A percentile compares a stretch with the other conserved stretches of the same genome.
phyloP scores from a whole-genome alignment of 2,329 filamentous ascomycete genomes.

The Diaporthe citriasiana region DNA sequence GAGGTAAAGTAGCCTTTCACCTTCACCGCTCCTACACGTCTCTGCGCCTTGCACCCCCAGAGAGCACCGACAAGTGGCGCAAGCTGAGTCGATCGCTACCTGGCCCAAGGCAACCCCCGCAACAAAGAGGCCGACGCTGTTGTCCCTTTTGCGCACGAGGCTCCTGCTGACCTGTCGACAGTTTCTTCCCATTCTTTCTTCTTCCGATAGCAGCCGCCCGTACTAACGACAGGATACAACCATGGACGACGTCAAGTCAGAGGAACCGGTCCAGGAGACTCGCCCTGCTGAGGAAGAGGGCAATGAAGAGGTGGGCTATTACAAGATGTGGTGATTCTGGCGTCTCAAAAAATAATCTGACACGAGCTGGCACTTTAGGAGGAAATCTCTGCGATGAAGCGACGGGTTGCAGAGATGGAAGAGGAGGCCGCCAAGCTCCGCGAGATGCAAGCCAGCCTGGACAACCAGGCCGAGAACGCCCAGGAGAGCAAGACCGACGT shows the following conservation, averaged over 20 bases:
- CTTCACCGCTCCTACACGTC: neutral
- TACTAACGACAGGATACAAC: slow-evolving; percentile 38
- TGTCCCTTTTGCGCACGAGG: neutral
- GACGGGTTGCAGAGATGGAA: slow-evolving; percentile 89
- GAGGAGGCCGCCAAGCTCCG: slow-evolving; percentile 88
- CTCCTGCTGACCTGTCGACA: slow-evolving; percentile 24
- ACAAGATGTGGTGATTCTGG: slow-evolving; percentile 44
- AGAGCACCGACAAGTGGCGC: slow-evolving; percentile 14
- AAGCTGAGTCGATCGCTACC: slow-evolving; percentile 23
- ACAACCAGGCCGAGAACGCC: slow-evolving; percentile 86
- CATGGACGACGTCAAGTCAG: slow-evolving; percentile 50
- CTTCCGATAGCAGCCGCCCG: neutral
- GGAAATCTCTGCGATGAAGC: slow-evolving; percentile 91
- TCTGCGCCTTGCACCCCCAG: neutral
- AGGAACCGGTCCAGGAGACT: slow-evolving; percentile 52
- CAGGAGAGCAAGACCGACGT: slow-evolving; percentile 96
- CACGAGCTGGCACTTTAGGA: slow-evolving; percentile 60
- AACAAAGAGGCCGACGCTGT: slow-evolving; percentile 4
- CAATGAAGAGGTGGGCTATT: slow-evolving; percentile 62
- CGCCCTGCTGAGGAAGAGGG: slow-evolving; percentile 54
- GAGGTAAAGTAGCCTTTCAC: slow-evolving; percentile 19
- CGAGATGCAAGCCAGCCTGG: slow-evolving; percentile 88
- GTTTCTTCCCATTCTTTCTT: neutral
- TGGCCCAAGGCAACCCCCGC: slow-evolving; percentile 10
- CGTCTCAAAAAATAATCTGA: slow-evolving; percentile 42